Conservation (phyloP, 2,329 filamentous ascomycete species). For the Cercospora sesami region DNA sequence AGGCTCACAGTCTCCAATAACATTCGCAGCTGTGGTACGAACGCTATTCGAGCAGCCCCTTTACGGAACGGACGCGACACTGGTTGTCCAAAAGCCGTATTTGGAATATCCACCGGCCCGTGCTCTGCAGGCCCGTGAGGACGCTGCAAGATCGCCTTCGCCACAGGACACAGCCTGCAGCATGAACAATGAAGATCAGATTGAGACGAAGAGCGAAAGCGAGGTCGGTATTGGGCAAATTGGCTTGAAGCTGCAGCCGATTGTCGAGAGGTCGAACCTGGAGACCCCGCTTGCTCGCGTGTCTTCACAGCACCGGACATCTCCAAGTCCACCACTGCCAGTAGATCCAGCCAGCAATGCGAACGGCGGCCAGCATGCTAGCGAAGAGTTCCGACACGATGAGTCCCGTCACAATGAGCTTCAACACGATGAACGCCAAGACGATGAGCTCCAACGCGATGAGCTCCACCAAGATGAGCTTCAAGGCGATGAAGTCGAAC, state of each 20-base stretch:
- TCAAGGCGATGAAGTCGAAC: not conserved
- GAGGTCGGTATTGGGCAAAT: not conserved
- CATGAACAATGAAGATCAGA: constrained; percentile 34
- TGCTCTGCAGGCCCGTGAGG: not conserved
- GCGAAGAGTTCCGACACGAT: not conserved
- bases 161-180: constrained; percentile 26
- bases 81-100: constrained; percentile 20
- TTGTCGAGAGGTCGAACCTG: not conserved
- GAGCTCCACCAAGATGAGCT: not conserved
- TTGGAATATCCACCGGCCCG: not conserved
- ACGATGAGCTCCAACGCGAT: not conserved
- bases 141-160: not conserved
- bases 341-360: not conserved
- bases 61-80: not conserved
- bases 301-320: not conserved
- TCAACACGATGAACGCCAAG: not conserved
- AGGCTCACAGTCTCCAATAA: not conserved
- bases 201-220: not conserved
- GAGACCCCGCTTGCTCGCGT: not conserved
- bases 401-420: not conserved
- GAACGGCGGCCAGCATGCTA: not conserved
- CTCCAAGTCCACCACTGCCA: not conserved
- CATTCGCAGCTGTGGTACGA: not conserved
- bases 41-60: constrained; percentile 11
- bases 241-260: not conserved